Base-by-base conservation (phyloP, 768 basidiomycete species). In the Punctularia strigosozonata region DNA sequence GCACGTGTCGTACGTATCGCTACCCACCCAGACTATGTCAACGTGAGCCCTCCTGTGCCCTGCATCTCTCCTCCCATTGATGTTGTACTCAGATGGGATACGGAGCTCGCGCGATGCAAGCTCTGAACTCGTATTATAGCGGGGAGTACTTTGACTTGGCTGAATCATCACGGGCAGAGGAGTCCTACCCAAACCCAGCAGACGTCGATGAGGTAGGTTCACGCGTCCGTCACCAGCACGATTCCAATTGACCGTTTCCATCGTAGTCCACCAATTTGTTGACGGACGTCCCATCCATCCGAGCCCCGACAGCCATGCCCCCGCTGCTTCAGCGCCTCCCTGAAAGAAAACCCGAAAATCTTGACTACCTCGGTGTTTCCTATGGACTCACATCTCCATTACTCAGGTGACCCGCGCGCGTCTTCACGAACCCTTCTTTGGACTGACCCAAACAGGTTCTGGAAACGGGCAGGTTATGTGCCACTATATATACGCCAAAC, bases 321-420 rank as follows among this genome's bases (percentile, higher is more conserved):
- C 91, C 94, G 1, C 70, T 99, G 4, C 71, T 99, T 1, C 89
- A 92, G 50, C 77, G 90, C 3, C 69, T 98, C 4, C 77, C 85
- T 1, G 92, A 97, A 54, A 73, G 84, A 23, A 85, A 81, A 56
- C 94, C 94, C 0, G 91, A 97, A 53, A 66, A 61, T 22, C 66
- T 99, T 18, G 94, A 98, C 58, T 99, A 94, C 52, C 66, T 99
- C 5, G 94, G 95, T 32, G 94, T 97, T 3, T 94, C 90, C 12
- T 99, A 94, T 54, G 95, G 95, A 5, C 64, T 99, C 36, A 97
- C 92, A 0, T 72, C 86, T 4, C 80, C 75, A 46, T 67, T 98
- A 1, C 70, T 98, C 28, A 67, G 82, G 80, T 80, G n/a, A 36
- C 12, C 47, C 22, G 28, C 20, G 41, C 40, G 42, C 15, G 12